Evolutionary conservation across 305 asterid species (phyloP).

Genomic region (Lippia alba): DNA sequence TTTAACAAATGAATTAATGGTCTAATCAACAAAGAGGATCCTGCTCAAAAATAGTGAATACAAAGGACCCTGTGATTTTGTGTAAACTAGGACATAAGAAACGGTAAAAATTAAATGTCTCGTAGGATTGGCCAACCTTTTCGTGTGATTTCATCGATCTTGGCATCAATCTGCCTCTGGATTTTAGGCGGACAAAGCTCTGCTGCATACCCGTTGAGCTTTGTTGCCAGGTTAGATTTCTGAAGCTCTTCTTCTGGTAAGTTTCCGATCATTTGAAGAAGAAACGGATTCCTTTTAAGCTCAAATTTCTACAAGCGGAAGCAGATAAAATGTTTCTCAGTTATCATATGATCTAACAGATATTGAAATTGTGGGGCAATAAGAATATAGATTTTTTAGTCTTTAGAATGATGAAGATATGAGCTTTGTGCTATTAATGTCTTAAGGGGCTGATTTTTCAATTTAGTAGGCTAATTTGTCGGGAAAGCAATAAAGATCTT

Average conservation of each 20-base stretch:
- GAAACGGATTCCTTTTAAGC: conserved; percentile 82
- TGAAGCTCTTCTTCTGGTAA: conserved; percentile 87
- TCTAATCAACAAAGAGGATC: not conserved
- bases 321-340: conserved; percentile 12
- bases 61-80: conserved; percentile 10
- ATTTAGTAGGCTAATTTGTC: not conserved
- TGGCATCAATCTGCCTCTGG: conserved; percentile 77
- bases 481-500: conserved; percentile 28
- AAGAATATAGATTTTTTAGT: not conserved
- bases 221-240: conserved; percentile 80
- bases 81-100: conserved; percentile 10
- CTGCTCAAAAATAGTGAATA: conserved; percentile 23
- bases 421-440: not conserved
- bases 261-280: conserved; percentile 91
- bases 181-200: conserved; percentile 80
- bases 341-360: conserved; percentile 24
- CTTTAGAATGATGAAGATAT: no score
- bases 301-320: conserved; percentile 78
- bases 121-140: conserved; percentile 95
- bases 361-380: conserved; percentile 13
- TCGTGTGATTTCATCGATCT: conserved; percentile 67
- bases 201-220: conserved; percentile 88
- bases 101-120: conserved; percentile 50
- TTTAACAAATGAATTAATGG: conserved; percentile 4
- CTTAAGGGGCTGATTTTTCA: conserved; percentile 1